A percentile compares a stretch with the other conserved stretches of the same genome.
Conservation (phyloP, 345 rosid genomes). For the Diplotaxis tenuifolia region DNA sequence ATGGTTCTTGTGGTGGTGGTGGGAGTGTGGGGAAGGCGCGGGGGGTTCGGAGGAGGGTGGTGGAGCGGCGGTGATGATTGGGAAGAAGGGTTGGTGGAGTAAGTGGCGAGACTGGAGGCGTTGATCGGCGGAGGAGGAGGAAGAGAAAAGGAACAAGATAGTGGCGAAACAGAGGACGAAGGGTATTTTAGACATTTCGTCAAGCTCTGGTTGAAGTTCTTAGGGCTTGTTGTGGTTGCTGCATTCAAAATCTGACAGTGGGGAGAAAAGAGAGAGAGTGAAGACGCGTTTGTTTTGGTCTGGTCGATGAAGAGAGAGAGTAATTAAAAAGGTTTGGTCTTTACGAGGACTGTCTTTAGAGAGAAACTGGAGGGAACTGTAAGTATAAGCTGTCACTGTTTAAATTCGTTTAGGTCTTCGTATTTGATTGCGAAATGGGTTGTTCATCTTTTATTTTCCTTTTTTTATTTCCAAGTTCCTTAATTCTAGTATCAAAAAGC, state of each 20-base stretch:
- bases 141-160: slow-evolving; percentile 11
- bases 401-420: background rate
- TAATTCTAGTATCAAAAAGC: slow-evolving; percentile 10
- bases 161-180: background rate
- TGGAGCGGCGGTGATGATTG: slow-evolving; percentile 38
- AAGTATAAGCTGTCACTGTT: background rate
- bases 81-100: slow-evolving; percentile 78
- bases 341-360: slow-evolving; percentile 19
- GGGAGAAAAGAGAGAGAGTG: slow-evolving; percentile 18
- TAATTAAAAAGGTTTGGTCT: slow-evolving; percentile 12
- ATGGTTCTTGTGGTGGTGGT: slow-evolving; percentile 34
- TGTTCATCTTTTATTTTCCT: background rate
- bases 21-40: slow-evolving; percentile 37
- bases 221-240: slow-evolving; percentile 24
- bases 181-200: slow-evolving; percentile 25
- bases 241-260: slow-evolving; percentile 38
- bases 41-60: slow-evolving; percentile 35
- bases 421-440: slow-evolving; percentile 6
- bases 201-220: background rate
- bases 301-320: background rate
- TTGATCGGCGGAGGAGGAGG: slow-evolving; percentile 33
- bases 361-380: slow-evolving; percentile 15
- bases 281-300: no score
- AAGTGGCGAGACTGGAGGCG: slow-evolving; percentile 44
- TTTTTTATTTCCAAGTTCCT: slow-evolving; percentile 29